phyloP scores from a whole-genome alignment of 1,284 basidiomycete genomes.

The Fomitopsis betulina region DNA sequence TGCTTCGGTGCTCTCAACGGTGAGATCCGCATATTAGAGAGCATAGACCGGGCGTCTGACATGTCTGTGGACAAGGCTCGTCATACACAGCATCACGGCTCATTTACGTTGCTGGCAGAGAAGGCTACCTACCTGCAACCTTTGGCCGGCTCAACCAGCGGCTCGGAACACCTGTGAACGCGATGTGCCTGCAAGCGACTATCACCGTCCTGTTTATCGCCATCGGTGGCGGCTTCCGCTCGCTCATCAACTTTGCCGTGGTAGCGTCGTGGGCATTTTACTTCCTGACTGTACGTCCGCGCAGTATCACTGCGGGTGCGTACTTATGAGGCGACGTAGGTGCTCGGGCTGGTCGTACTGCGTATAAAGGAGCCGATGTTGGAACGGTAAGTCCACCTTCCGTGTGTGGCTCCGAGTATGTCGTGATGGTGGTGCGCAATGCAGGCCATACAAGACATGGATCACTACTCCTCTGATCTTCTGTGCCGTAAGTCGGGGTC shows the following conservation, averaged over 20 bases:
- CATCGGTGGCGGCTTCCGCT: constrained; percentile 85
- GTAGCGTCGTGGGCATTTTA: constrained; percentile 91
- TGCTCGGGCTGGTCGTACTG: constrained; percentile 84
- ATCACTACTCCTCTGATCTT: constrained; percentile 89
- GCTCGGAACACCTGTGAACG: constrained; percentile 82
- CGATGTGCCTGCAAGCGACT: constrained; percentile 70
- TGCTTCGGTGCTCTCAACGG: constrained; percentile 93
- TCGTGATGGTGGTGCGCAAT: background rate
- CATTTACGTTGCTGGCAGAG: constrained; percentile 85
- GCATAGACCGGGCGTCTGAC: background rate
- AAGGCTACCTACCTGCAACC: constrained; percentile 80
- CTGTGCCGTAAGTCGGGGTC: constrained; percentile 61
- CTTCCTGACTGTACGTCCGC: constrained; percentile 68
- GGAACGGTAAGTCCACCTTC: constrained; percentile 50
- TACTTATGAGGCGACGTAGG: constrained; percentile 35
- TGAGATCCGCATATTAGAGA: constrained; percentile 13
- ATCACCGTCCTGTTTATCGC: constrained; percentile 77
- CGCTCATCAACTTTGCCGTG: constrained; percentile 85
- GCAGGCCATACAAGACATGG: constrained; percentile 88
- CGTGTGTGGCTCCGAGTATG: background rate
- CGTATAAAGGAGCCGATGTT: constrained; percentile 89
- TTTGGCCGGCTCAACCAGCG: constrained; percentile 75
- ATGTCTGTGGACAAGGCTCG: constrained; percentile 41
- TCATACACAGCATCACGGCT: constrained; percentile 84
- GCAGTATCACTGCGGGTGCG: background rate